These are phyloP conservation scores for Claviceps monticola DNA, from an alignment of 2,329 filamentous ascomycete genomes.

Conservation along the genomic window DNA sequence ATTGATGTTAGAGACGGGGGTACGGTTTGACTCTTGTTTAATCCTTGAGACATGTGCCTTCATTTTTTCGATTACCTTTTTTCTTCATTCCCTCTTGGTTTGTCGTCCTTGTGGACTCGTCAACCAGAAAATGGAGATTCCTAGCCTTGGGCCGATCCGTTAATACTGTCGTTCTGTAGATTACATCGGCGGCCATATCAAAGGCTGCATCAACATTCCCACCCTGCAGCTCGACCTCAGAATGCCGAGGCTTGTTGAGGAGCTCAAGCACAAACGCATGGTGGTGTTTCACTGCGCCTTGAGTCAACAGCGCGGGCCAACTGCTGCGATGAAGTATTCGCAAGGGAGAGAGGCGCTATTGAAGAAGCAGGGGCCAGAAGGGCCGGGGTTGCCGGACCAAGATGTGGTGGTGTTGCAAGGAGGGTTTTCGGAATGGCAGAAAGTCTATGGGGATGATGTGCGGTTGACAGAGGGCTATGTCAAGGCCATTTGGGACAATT, in stretches of 20 bases:
- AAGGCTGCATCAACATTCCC: conserved; percentile 61
- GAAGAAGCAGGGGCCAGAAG: conserved; percentile 16
- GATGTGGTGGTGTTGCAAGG: conserved; percentile 68
- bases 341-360: conserved; percentile 48
- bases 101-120: background rate
- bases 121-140: background rate
- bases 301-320: conserved; percentile 79
- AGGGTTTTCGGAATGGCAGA: conserved; percentile 84
- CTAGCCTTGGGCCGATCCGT: background rate
- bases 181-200: conserved; percentile 83
- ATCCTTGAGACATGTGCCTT: background rate
- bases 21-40: conserved; percentile 20
- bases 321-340: conserved; percentile 68
- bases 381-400: conserved; percentile 33
- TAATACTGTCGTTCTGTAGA: conserved; percentile 34
- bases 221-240: conserved; percentile 57
- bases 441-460: conserved; percentile 64
- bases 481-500: conserved; percentile 70
- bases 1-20: conserved; percentile 83
- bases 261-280: conserved; percentile 59
- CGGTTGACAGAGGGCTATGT: conserved; percentile 71
- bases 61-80: background rate
- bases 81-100: background rate
- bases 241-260: conserved; percentile 71
- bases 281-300: conserved; percentile 93